Base-by-base conservation (phyloP, 768 basidiomycete genomes). In the Pulveroboletus frians region DNA sequence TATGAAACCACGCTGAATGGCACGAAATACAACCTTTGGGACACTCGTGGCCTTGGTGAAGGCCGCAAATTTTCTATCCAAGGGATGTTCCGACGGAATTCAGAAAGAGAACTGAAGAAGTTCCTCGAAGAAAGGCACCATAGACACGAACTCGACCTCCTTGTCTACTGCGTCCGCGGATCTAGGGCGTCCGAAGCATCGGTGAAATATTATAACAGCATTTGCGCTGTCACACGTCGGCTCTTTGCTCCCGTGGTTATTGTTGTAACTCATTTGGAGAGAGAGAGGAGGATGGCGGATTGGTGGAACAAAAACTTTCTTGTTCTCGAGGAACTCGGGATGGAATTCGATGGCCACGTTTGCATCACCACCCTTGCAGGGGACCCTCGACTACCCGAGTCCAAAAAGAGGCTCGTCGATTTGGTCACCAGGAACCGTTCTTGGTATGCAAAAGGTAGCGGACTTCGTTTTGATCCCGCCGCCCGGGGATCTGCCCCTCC, bases 31-130 rank as follows among this genome's bases (percentile, higher is more conserved):
- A 35, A 15, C 2, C 31, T 73, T 0, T 66, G 70, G 63, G 73
- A 74, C 38, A 74, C 71, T 6, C 64, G 63, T 9, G 73, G 73
- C 17, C 66, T 74, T 20, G 59, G 69, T 36, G 71, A 65, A 48
- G 70, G 35, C 14, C 42, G 43, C 21, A 42, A 8, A 10, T 46
- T 64, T 48, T 34, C 35, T 17, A 17, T 52, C 39, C 51, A 4
- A 30, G 15, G 7, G n/a, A 4, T 62, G 9, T 51, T 60, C 14
- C 11, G 41, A 14, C 29, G 17, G 2, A 18, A 35, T 18, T 51
- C 68, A 2, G 54, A 56, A 35, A 52, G 43, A 39, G 50, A 53
- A 4, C 43, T 67, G 26, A 56, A 56, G 40, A 54, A 44, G 17
- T 49, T 64, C 20, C 54, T 64, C 15, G 41, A 55, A 30, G 51